Base-by-base conservation (phyloP, 768 basidiomycete species). In the Lactifluus piperatus region DNA sequence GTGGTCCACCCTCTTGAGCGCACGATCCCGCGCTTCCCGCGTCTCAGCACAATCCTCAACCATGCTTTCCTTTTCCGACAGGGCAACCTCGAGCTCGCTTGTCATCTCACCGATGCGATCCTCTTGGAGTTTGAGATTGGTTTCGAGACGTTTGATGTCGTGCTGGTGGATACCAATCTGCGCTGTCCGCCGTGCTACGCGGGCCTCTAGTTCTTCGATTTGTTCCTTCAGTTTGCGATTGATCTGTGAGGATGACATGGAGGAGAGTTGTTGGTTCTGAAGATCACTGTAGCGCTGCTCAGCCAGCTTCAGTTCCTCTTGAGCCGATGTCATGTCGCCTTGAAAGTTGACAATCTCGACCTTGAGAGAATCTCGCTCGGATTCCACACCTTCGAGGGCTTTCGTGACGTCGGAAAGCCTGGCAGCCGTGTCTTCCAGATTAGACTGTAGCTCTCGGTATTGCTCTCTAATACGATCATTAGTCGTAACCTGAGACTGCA, bases 31-130 rank as follows among this genome's bases (percentile, higher is more conserved):
- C 22, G 84, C 80, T 55, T 85, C 85, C 54, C 90, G 76, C 2
- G 87, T 88, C 55, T 85, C 82, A 4, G 84, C 84, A 65, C 90
- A 91, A 67, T 92, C 90, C 62, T 91, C 88, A 0, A 91, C 81
- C 86, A 92, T 88, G 2, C 86, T 83, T 56, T 82, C 81, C 69
- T 85, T 88, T 74, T 90, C 80, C 5, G 81, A 77, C 22, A 72
- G 75, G 58, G 84, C 73, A 60, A 79, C 79, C 66, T 88, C 88
- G 57, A 89, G 69, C 65, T 92, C 90, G 18, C 68, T 70, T 3
- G 79, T 83, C 80, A 88, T 79, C 73, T 91, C 90, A 3, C 68
- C 70, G 39, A 90, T 70, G 7, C 86, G 77, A 27, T 91, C 89
- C 68, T 92, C 90, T 56, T 88, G 83, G 34, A 91, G 72, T 56